phyloP scores from a whole-genome alignment of 352 stramenopile genomes.

The Phytophthora crassamura region DNA sequence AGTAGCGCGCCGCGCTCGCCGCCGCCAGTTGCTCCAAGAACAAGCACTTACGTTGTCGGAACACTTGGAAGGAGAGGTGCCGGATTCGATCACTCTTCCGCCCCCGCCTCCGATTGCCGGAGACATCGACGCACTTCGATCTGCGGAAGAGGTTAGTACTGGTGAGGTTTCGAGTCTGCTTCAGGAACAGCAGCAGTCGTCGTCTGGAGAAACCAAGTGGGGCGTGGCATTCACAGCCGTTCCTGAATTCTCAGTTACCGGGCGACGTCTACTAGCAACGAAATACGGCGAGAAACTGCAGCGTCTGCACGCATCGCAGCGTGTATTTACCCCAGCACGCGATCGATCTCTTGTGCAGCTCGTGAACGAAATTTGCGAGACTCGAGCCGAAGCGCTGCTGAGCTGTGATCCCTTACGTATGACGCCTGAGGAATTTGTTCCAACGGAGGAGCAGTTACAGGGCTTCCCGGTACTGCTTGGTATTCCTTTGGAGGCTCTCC shows the following conservation, averaged over 20 bases:
- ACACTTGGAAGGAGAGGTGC: conserved; percentile 18
- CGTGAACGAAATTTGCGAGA: conserved; percentile 87
- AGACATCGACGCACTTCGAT: conserved; percentile 43
- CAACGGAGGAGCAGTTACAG: conserved; percentile 69
- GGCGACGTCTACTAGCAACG: conserved; percentile 67
- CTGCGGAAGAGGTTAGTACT: conserved; percentile 58
- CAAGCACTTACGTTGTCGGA: conserved; percentile 29
- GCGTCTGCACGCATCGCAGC: conserved; percentile 69
- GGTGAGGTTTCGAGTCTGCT: conserved; percentile 41
- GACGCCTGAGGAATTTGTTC: conserved; percentile 79
- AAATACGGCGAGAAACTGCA: conserved; percentile 76
- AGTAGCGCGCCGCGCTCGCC: conserved; percentile 51
- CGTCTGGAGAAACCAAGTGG: conserved; percentile 73
- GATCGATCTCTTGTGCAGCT: conserved; percentile 82
- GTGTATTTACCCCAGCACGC: conserved; percentile 66
- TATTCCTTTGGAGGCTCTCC: conserved; percentile 62
- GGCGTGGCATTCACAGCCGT: conserved; percentile 88
- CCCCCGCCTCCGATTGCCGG: conserved; percentile 32
- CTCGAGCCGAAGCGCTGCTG: conserved; percentile 72
- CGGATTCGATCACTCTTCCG: conserved; percentile 13
- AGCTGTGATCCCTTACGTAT: conserved; percentile 88
- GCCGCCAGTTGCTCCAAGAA: conserved; percentile 55
- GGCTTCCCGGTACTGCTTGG: conserved; percentile 52
- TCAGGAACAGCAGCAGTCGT: conserved; percentile 25
- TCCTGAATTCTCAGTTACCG: conserved; percentile 85